phyloP scores from a whole-genome alignment of 116 monocot genomes.

The Posidonia oceanica region DNA sequence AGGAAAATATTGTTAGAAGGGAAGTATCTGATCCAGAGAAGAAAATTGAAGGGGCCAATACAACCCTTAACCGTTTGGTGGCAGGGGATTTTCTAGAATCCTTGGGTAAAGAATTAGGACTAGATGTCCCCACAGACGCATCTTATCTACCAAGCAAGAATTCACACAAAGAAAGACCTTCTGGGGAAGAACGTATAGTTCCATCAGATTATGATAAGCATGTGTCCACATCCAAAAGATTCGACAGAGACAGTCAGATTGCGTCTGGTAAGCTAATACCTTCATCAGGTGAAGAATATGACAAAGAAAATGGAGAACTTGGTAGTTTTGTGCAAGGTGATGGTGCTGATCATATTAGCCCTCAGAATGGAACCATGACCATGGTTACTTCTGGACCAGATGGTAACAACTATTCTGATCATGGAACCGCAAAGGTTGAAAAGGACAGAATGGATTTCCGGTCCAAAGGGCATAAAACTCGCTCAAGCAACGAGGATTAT shows the following conservation, averaged over 20 bases:
- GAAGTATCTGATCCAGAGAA: constrained; percentile 24
- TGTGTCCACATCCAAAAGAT: neutral
- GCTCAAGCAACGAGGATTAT: neutral
- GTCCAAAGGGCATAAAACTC: neutral
- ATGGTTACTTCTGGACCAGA: neutral
- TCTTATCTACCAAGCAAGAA: constrained; percentile 9
- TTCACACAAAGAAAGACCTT: neutral
- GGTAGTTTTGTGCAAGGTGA: neutral
- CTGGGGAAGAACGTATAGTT: constrained; percentile 2
- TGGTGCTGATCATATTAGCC: constrained; percentile 4
- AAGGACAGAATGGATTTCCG: neutral
- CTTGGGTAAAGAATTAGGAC: constrained; percentile 77
- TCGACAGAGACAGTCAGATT: no score
- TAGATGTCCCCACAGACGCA: constrained; percentile 49
- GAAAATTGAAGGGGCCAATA: constrained; percentile 70
- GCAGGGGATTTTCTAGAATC: constrained; percentile 94
- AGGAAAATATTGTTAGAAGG: constrained; percentile 8
- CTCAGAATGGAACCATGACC: neutral
- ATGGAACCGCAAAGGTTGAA: neutral
- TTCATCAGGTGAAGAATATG: neutral
- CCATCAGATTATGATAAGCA: constrained; percentile 10
- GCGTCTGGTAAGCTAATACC: neutral
- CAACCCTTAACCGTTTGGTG: constrained; percentile 67
- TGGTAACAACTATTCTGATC: neutral
- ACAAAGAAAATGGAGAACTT: neutral